These are phyloP conservation scores for Rhizopogon rudus DNA, from an alignment of 768 basidiomycete species.

Conservation along the genomic window DNA sequence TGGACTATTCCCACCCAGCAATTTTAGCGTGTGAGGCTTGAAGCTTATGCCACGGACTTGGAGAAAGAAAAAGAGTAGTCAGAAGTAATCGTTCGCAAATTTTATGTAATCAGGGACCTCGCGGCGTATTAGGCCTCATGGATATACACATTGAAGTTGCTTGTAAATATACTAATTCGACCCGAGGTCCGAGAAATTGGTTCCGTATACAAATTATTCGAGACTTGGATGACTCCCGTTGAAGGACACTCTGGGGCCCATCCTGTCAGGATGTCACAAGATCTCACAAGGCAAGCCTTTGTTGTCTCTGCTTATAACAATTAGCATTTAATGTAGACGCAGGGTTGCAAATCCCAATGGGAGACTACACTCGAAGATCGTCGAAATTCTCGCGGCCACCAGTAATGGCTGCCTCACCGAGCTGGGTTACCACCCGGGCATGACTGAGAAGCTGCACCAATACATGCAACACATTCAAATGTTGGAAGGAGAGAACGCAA, in stretches of 20 bases:
- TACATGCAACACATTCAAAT: conserved; percentile 28
- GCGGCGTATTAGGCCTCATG: too few relatives aligned
- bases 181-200: too few relatives aligned
- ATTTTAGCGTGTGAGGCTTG: too few relatives aligned
- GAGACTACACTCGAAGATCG: conserved; percentile 27
- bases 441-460: conserved; percentile 20
- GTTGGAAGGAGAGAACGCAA: conserved; percentile 24
- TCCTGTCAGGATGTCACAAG: background rate
- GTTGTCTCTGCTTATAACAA: background rate
- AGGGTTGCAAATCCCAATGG: background rate
- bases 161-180: too few relatives aligned
- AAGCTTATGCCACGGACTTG: too few relatives aligned
- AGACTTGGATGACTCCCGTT: background rate
- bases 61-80: too few relatives aligned
- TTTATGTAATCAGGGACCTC: too few relatives aligned
- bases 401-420: conserved; percentile 44
- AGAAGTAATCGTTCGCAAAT: too few relatives aligned
- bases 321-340: background rate
- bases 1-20: too few relatives aligned
- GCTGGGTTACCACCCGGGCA: conserved; percentile 41
- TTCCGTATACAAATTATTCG: background rate
- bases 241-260: background rate
- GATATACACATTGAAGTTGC: too few relatives aligned
- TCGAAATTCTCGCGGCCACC: conserved; percentile 39
- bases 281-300: background rate